phyloP scores from a whole-genome alignment of 345 rosid genomes.

The Dipteronia sinensis region DNA sequence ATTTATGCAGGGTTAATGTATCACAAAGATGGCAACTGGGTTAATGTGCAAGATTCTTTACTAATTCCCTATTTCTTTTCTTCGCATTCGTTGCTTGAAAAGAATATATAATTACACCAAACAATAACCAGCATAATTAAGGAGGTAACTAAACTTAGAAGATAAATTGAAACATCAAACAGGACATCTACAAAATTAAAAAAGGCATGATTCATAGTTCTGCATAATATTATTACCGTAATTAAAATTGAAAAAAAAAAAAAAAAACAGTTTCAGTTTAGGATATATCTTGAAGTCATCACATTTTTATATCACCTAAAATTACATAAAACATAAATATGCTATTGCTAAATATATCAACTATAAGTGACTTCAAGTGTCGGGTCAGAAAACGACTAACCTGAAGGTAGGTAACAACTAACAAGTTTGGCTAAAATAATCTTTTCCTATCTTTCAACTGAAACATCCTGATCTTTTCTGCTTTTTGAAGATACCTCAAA shows the following conservation, averaged over 20 bases:
- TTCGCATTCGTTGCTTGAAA: neutral
- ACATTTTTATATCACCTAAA: neutral
- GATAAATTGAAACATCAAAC: neutral
- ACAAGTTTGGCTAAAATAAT: constrained; percentile 2
- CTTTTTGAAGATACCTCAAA: neutral
- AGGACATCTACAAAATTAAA: neutral
- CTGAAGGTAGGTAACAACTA: neutral
- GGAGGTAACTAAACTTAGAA: neutral
- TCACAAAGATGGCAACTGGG: neutral
- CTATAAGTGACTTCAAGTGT: neutral
- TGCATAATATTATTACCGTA: neutral
- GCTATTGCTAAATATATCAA: neutral
- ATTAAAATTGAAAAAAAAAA: neutral
- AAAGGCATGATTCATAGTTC: neutral
- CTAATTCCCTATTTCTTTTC: neutral
- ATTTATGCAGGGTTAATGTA: neutral
- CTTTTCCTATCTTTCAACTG: neutral
- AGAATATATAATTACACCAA: neutral
- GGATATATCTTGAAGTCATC: neutral
- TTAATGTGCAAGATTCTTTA: no score
- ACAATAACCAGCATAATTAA: neutral
- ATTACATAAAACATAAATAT: neutral
- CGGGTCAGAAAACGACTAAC: neutral
- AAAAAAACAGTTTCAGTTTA: neutral
- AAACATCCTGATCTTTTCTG: neutral